These are phyloP conservation scores for Ganoderma resinaceum DNA, from an alignment of 1,284 basidiomycete genomes.

Conservation along the genomic window DNA sequence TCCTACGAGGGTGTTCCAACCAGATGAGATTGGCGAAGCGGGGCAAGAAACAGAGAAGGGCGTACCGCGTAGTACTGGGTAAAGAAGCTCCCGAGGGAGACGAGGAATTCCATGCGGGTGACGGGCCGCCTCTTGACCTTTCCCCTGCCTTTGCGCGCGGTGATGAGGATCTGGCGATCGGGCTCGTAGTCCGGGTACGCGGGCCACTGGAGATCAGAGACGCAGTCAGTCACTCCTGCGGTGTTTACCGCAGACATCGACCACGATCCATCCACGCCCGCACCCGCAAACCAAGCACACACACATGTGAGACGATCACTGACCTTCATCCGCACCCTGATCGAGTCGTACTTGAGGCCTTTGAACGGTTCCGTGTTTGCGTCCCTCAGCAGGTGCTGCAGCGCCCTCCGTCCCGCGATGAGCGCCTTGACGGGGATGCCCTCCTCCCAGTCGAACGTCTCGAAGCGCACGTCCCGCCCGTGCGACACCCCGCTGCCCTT, in stretches of 20 bases:
- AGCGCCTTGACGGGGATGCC: slow-evolving; percentile 24
- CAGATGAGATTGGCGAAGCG: neutral
- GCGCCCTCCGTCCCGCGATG: slow-evolving; percentile 18
- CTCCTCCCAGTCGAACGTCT: slow-evolving; percentile 11
- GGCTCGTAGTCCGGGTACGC: slow-evolving; percentile 26
- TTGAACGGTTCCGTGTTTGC: slow-evolving; percentile 21
- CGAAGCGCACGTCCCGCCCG: slow-evolving; percentile 14
- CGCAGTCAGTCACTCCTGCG: neutral
- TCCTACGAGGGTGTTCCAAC: slow-evolving; percentile 2
- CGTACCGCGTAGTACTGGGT: slow-evolving; percentile 24
- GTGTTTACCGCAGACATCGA: neutral
- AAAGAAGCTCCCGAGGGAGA: slow-evolving; percentile 20
- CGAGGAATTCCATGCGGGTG: slow-evolving; percentile 20
- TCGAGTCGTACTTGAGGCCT: slow-evolving; percentile 13
- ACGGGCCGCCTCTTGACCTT: slow-evolving; percentile 11
- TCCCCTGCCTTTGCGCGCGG: slow-evolving; percentile 5
- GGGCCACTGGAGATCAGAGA: slow-evolving; percentile 19
- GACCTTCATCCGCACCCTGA: slow-evolving; percentile 27
- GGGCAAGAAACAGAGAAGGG: too few relatives aligned
- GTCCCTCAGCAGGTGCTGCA: slow-evolving; percentile 15
- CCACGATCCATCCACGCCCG: neutral
- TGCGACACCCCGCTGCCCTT: neutral
- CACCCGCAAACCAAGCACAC: neutral
- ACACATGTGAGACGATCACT: neutral
- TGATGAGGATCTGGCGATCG: slow-evolving; percentile 16